Evolutionary conservation across 108 stramenopile species (phyloP).

Genomic region (Bacterosira constricta): DNA sequence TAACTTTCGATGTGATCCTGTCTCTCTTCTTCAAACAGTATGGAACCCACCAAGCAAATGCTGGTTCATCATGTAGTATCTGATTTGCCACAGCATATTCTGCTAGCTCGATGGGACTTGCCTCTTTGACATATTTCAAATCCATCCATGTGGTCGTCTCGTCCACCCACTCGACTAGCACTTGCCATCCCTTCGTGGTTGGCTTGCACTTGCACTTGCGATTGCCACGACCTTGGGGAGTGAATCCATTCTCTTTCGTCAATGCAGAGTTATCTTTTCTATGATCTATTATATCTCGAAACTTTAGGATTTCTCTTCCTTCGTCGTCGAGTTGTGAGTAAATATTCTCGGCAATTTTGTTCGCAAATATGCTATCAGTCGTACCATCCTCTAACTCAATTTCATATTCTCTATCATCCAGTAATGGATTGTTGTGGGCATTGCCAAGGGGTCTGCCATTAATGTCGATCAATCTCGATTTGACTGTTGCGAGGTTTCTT

Average conservation of each 20-base stretch:
- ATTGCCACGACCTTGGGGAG: neutral
- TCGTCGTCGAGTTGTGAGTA: conserved; percentile 43
- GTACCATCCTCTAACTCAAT: conserved; percentile 49
- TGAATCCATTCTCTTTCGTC: neutral
- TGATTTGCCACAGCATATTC: conserved; percentile 31
- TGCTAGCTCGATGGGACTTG: conserved; percentile 38
- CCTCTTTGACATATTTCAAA: conserved; percentile 28
- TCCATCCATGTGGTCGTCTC: conserved; percentile 9
- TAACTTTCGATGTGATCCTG: conserved; percentile 24
- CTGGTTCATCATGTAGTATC: conserved; percentile 40
- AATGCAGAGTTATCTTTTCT: neutral
- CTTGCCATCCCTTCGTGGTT: neutral
- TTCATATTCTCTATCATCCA: conserved; percentile 46
- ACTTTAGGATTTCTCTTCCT: conserved; percentile 5
- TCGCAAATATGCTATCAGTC: conserved; percentile 34
- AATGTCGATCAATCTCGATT: neutral
- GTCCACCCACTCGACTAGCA: neutral
- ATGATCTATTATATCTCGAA: neutral
- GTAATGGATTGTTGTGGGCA: conserved; percentile 38
- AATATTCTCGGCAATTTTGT: conserved; percentile 54
- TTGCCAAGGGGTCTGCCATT: conserved; percentile 14
- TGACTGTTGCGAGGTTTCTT: conserved; percentile 15
- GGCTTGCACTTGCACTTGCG: neutral
- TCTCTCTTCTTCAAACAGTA: conserved; percentile 18
- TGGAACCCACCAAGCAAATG: conserved; percentile 60